A percentile compares a stretch with the other conserved stretches of the same genome.
Conservation (phyloP, 1,284 basidiomycete genomes). For the Anthracocystis panici-leucophaei region DNA sequence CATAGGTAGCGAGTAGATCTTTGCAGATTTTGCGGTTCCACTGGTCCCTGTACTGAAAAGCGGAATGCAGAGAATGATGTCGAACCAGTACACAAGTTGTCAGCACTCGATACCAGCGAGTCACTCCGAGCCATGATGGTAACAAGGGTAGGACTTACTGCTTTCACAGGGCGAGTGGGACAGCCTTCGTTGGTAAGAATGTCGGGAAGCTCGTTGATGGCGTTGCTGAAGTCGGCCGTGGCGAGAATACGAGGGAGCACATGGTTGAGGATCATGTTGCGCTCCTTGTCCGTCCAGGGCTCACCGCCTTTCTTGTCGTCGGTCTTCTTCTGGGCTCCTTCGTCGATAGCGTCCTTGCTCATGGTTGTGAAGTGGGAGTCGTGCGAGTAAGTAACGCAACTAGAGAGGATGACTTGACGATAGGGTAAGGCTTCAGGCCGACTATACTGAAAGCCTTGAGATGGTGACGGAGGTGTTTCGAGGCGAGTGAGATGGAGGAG, state of each 20-base stretch:
- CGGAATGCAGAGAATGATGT: neutral
- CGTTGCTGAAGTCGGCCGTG: slow-evolving; percentile 8
- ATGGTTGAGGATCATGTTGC: slow-evolving; percentile 28
- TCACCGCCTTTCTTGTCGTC: slow-evolving; percentile 7
- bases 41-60: slow-evolving; percentile 20
- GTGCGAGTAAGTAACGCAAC: neutral
- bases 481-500: neutral
- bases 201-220: slow-evolving; percentile 11
- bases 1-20: slow-evolving; percentile 23
- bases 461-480: neutral
- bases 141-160: slow-evolving; percentile 5
- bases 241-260: slow-evolving; percentile 22
- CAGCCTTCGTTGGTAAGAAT: slow-evolving; percentile 16
- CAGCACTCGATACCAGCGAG: neutral
- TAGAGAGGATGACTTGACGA: neutral
- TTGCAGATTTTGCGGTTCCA: slow-evolving; percentile 34
- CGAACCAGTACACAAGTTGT: neutral
- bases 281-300: slow-evolving; percentile 33
- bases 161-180: neutral
- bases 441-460: neutral
- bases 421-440: too few relatives aligned
- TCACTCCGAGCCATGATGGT: neutral
- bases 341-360: slow-evolving; percentile 1
- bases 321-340: neutral
- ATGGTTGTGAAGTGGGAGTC: neutral